Evolutionary conservation across 1,284 basidiomycete species (phyloP), one percentile per base, ranked within the genome.

Genomic region (Prillingera fragicola): DNA sequence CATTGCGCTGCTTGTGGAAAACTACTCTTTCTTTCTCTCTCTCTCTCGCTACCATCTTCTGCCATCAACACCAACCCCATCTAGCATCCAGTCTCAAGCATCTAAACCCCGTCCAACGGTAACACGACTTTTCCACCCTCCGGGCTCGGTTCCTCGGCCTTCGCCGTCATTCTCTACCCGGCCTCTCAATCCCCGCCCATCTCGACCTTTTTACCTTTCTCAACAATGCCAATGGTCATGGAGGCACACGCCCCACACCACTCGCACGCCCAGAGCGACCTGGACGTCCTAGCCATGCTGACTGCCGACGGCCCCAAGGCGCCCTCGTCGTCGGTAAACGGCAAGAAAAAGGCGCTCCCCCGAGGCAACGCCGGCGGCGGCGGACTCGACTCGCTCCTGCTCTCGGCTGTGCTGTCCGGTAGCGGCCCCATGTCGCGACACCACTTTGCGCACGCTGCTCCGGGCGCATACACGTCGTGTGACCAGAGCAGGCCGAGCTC

Each of bases 401-500:
- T 72, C 41, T 57, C 50, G 32, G 67, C 70, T 2, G 70, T 72
- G 7, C 55, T 72, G 33, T 58, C 67, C 12, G 70, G 70, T 15
- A 62, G 59, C 39, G 64, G 62, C 13, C 61, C 60, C n/a, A 40
- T 70, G 17, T 63, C 65, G 5, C 53, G 69, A 29, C 68, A 72
- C 53, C 70, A 72, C 54, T 58, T 70, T 27, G 65, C 65, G 5
- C 70, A 72, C 56, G 69, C 54, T 24, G 59, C 60, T 32, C 53
- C 62, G 7, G 69, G 69, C 8, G 53, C 62, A 8, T 72, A 72
- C 46, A 50, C 68, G 2, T 56, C 59, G 2, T 70, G 68, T 41
- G 70, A 72, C 40, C 61, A 65, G 26, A 62, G 63, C 21, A 42
- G 59, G 18, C 63, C 67, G 1, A 33, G 53, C 5, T 56, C 66